Base-by-base conservation (phyloP, 805 yeast species). In the Starmerella geochares region DNA sequence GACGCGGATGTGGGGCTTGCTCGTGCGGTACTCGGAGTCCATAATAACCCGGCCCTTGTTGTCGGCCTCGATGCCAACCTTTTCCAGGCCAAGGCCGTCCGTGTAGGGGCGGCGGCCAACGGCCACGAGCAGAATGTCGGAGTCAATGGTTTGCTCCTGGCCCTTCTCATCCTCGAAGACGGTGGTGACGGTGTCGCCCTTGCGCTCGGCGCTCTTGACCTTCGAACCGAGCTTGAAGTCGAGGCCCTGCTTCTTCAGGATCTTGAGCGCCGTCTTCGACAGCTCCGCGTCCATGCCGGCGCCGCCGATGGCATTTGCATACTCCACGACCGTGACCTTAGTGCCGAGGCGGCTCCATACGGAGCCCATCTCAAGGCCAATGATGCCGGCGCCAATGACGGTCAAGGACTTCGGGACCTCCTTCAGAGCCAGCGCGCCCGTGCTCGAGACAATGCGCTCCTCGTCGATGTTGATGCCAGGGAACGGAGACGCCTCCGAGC, bases 41-140 rank as follows among this genome's bases (percentile, higher is more conserved):
- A 94, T 90, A 50, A 92, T 94, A 64, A 92, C 75, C 67, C 97
- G 81, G 55, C 96, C 96, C 69, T 78, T 80, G 71, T 83, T 80
- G 72, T 92, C 99, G 57, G 78, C 77, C 67, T 92, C 98, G 59
- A 94, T 70, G 55, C 95, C 97, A 55, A 88, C 71, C 55, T 77
- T 77, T 71, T 92, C 98, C 55, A 88, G 83, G 67, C 84, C 81
- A 58, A 92, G 76, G 51, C 95, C 96, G 65, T 79, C 78, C 55
- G 94, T 79, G 78, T 80, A 88, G 60, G 99, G 98, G 74, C 96
- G 86, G 78, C 99, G 88, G 67, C 99, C 99, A 62, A 92, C 87
- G 53, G 98, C 97, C 54, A 92, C 98, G 61, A 92, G 77, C 63
- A 92, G 75, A 36, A 88, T 94, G 66, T 92, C 98, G 51, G 96